phyloP scores from a whole-genome alignment of 495 filamentous ascomycete genomes.

The Cercophora sp. region DNA sequence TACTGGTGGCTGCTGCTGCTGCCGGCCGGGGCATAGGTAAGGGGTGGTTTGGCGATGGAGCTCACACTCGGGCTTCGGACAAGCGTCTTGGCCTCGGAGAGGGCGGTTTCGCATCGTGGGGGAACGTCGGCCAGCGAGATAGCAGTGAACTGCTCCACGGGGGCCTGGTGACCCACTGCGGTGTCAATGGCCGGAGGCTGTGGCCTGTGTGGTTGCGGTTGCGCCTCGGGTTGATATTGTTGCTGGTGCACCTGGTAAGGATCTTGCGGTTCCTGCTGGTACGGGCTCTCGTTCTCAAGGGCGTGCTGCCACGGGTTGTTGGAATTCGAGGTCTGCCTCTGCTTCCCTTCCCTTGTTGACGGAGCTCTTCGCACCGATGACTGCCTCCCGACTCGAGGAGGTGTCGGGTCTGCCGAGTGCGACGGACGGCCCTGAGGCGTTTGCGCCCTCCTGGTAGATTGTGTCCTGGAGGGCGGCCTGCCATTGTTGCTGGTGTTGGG shows the following conservation, averaged over 20 bases:
- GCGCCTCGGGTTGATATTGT: conserved; percentile 10
- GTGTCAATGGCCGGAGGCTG: conserved; percentile 23
- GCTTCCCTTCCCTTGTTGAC: conserved; percentile 34
- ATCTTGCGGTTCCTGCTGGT: conserved; percentile 12
- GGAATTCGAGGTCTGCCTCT: conserved; percentile 18
- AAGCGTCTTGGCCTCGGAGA: conserved; percentile 49
- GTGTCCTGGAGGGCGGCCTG: conserved; percentile 34
- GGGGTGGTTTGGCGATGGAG: conserved; percentile 46
- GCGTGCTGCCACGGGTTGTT: conserved; percentile 34
- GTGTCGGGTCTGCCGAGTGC: conserved; percentile 28
- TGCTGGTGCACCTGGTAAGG: conserved; percentile 12
- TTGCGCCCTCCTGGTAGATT: conserved; percentile 31
- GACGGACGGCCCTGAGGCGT: conserved; percentile 37
- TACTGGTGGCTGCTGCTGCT: conserved; percentile 9
- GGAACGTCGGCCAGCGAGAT: conserved; percentile 34
- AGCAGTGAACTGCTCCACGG: conserved; percentile 25
- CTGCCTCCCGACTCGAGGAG: conserved; percentile 30
- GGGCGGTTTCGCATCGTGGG: conserved; percentile 42
- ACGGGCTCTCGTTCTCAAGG: conserved; percentile 18
- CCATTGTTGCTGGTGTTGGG: conserved; percentile 36
- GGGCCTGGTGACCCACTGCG: conserved; percentile 15
- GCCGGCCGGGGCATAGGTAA: conserved; percentile 25
- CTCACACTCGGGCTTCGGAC: conserved; percentile 44
- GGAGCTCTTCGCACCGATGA: conserved; percentile 32
- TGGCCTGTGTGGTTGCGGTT: conserved; percentile 7